A percentile compares a stretch with the other conserved stretches of the same genome.
These are phyloP conservation scores for Trypanosoma theileri DNA, from an alignment of 208 protist genomes.

Conservation along the genomic window DNA sequence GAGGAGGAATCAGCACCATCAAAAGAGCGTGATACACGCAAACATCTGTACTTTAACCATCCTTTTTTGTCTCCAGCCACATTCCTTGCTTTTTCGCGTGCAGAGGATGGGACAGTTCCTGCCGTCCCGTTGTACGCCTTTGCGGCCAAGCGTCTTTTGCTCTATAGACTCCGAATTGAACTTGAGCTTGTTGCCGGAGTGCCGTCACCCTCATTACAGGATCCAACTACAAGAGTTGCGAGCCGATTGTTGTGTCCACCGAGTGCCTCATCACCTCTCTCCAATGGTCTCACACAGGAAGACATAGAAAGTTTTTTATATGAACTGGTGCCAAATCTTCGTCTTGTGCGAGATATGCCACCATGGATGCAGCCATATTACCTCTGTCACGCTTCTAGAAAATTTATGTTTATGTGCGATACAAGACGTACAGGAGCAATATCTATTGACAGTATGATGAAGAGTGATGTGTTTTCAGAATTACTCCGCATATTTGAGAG, in stretches of 20 bases:
- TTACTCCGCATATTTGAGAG: conserved; percentile 89
- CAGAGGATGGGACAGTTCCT: conserved; percentile 51
- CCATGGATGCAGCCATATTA: conserved; percentile 91
- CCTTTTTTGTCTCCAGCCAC: conserved; percentile 86
- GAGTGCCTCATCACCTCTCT: conserved; percentile 75
- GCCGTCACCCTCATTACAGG: conserved; percentile 38
- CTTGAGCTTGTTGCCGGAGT: conserved; percentile 65
- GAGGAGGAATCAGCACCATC: conserved; percentile 34
- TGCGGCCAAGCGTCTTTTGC: conserved; percentile 75
- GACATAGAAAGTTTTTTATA: conserved; percentile 83
- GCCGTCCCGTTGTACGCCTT: conserved; percentile 85
- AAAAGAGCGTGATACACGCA: conserved; percentile 35
- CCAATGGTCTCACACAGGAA: conserved; percentile 77
- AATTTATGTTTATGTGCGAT: conserved; percentile 95
- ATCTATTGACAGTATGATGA: conserved; percentile 81
- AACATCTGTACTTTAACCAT: conserved; percentile 75
- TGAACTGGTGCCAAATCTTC: conserved; percentile 73
- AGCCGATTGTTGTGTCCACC: conserved; percentile 44
- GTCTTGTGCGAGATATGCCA: conserved; percentile 78
- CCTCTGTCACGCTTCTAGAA: conserved; percentile 86
- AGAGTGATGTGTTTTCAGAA: conserved; percentile 87
- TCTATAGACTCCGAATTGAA: conserved; percentile 82
- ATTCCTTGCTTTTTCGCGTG: conserved; percentile 74
- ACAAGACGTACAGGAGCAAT: conserved; percentile 66
- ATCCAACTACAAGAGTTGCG: conserved; percentile 19